Evolutionary conservation across 179 eudicot species (phyloP), one percentile per base, ranked within the genome.

Genomic region (Spinacia oleracea): DNA sequence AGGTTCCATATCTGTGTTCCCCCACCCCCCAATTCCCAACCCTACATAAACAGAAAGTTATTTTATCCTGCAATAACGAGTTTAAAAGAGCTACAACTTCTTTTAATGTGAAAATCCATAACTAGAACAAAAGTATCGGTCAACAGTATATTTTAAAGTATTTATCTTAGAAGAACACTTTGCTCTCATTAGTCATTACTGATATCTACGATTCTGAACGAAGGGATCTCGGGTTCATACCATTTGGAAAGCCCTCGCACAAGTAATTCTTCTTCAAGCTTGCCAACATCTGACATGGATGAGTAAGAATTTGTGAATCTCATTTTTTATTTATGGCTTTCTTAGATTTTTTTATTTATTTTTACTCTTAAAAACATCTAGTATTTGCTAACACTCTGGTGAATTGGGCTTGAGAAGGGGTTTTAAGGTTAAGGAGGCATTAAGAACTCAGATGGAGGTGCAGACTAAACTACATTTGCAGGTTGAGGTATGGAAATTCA

Each of bases 401-500:
- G 77, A 51, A 23, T 32, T 83, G 59, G 34, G 46, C 78, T 67
- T 59, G 63, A 72, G 14, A 77, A 91, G 97, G 86, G 91, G 95
- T 10, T 89, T 81, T 73, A 92, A 88, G 83, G 92, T 92, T 58
- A 90, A 90, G 87, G 96, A 91, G 83, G 93, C 96, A 23, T 83
- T 90, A 76, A 88, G 93, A 83, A 91, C 88, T 68, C 96, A 91
- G 73, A 91, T 91, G 96, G 96, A 91, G 83, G 90, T 91, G 71
- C 90, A 90, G 80, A 90, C 91, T 66, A 87, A 89, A 77, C 79
- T 90, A 65, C 93, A 90, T 81, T 83, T 89, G 42, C 88, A 89
- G 87, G 91, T 90, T 31, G 91, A 90, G 90, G 93, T 87, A 87
- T 67, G 81, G 16, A 27, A 56, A 40, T 66, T 55, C 46, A 63